Evolutionary conservation across 1,139 yeast genomes (phyloP), one percentile per base, ranked within the genome.

Genomic region (Kodamaea anthophila): DNA sequence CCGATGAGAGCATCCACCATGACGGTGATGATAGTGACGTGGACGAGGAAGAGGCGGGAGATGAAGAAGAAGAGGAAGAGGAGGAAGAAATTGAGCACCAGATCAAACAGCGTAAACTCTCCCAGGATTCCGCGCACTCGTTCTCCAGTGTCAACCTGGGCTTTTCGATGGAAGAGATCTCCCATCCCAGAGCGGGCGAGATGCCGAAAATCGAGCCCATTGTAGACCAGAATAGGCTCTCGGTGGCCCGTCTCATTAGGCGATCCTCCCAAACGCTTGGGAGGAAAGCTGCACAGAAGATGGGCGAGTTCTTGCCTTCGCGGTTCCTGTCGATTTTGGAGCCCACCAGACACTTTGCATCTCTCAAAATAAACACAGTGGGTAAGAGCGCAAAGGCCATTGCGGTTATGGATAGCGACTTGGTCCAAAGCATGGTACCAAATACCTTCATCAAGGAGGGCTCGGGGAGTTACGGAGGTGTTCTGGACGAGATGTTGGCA

Each of bases 311-410:
- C 41, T 64, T 88, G 25, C 96, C 96, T 1, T 77, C 83, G 9
- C 73, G 86, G 30, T 82, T 88, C 33, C 76, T 93, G 1, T 86
- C 94, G 2, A 80, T 88, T 36, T 63, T 91, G 45, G 96, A 88
- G 50, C 95, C 96, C 6, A 81, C 86, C 11, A 69, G 98, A 34
- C 96, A 88, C 49, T 91, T 91, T 68, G 97, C 98, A 0, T 86
- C 87, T 14, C 65, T 91, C 44, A 88, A 87, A 51, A 75, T 91
- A 14, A 94, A 91, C 8, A 67, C 79, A 3, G 60, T 70, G 11
- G 59, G 60, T n/a, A 67, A 66, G 34, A 83, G 77, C 33, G 71
- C 73, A n/a, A 73, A 73, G 43, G 70, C 80, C 4, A 74, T 77
- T 21, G 83, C 81, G 3, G 73, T 74, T 4, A 67, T 77, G 44